Evolutionary conservation across 306 rosid genomes (phyloP), one percentile per base, ranked within the genome.

Genomic region (Cotoneaster glaucophyllus): DNA sequence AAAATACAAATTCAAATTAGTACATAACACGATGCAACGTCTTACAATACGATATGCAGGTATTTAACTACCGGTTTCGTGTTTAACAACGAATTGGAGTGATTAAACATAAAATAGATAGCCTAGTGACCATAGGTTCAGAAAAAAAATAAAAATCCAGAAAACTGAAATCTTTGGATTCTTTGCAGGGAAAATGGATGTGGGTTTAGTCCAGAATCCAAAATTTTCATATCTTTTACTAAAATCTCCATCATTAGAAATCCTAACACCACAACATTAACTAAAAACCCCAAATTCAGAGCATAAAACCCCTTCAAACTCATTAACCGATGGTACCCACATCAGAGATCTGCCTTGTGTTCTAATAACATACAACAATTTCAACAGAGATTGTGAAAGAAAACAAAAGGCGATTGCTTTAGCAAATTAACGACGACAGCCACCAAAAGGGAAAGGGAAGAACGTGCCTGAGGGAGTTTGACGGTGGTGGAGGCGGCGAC

Each of bases 401-500:
- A 61, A 74, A 62, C 44, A 74, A 21, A 3, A 10, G 15, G 39
- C 2, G 14, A 44, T 43, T n/a, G 29, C 56, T 15, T 37, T 44
- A 10, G 29, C 22, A 41, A 11, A 15, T 26, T 7, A 12, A 78
- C n/a, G 39, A 37, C 3, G 26, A 67, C 8, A 24, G 4, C 14
- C 12, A 44, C 28, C 6, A 9, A 68, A 41, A 11, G 22, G 26
- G 19, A 65, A 11, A 41, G 52, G 34, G 15, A 0, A 21, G 9
- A n/a, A 69, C 58, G 45, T 83, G 84, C 98, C 97, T 96, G 99
- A 31, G 99, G 99, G 79, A 96, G 90, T 83, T 96, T 92, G 85
- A 96, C 99, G 79, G 98, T 92, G 84, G 98, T 96, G 79, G 98
- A 96, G 21, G 99, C 97, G 69, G 99, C 99, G 75, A 96, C 93